Base-by-base conservation (phyloP, 2,329 filamentous ascomycete species). In the Niveomyces coronatus region DNA sequence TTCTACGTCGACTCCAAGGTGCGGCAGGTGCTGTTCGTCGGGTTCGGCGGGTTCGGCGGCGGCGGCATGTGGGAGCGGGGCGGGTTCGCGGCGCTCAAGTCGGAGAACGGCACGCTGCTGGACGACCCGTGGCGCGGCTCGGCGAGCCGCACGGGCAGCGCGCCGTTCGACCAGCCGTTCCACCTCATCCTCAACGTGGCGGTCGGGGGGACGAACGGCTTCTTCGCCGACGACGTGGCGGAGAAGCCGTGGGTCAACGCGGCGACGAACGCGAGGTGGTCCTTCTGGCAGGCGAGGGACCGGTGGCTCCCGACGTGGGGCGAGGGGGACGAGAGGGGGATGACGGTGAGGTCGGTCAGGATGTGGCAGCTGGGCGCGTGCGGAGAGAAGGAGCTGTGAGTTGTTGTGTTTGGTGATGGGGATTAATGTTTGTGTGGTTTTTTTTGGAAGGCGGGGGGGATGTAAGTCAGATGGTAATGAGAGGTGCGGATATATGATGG, bases 181-280 rank as follows among this genome's bases (percentile, higher is more conserved):
- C 70, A 67, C 44, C 54, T 73, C 13, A 64, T 71, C 24, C 49
- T 72, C 18, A 69, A 69, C 45, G 66, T 72, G 1, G 68, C 68
- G 1, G 65, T 71, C 23, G 69, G 69, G 2, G 53, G 57, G 27
- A 63, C 52, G 6, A 70, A 67, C 39, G 67, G 67, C 13, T 71
- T 62, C 56, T 72, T 71, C 48, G 47, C 38, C 11, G 67, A 71
- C 44, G 54, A 59, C 5, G 44, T 60, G 10, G 64, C 58, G 14
- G 51, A 51, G 23, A 70, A 70, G 48, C 65, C 67, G 0, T 70
- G 65, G 66, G 56, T 60, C 16, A 64, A 70, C 46, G 53, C 47
- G 13, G 54, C 60, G 16, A 54, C 54, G 4, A 62, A 56, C 22
- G 56, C 62, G 0, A 53, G 54, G 39, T 54, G 52, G 44, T 59